These are phyloP conservation scores for Lachnellula subtilissima DNA, from an alignment of 2,329 filamentous ascomycete genomes.

Conservation along the genomic window DNA sequence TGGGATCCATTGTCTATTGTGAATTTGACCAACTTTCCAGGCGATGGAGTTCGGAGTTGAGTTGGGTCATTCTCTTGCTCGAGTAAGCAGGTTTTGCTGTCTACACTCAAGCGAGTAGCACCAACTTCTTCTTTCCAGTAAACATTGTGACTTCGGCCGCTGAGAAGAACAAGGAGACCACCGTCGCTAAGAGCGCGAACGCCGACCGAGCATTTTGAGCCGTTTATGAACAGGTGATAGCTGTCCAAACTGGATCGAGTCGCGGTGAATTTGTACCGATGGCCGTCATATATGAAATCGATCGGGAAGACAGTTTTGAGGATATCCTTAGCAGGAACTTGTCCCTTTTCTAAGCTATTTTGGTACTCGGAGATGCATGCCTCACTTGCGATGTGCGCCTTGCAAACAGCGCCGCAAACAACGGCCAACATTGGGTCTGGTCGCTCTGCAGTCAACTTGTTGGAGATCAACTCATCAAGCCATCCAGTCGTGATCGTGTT, in stretches of 20 bases:
- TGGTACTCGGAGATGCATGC: constrained; percentile 82
- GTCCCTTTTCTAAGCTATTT: constrained; percentile 87
- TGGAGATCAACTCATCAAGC: constrained; percentile 97
- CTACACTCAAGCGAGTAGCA: constrained; percentile 89
- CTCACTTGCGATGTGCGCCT: constrained; percentile 93
- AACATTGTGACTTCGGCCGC: constrained; percentile 91
- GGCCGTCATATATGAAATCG: constrained; percentile 97
- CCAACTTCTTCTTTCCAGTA: constrained; percentile 99
- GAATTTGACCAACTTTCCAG: constrained; percentile 97
- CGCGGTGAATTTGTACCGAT: constrained; percentile 95
- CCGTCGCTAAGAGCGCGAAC: constrained; percentile 91
- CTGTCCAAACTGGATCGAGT: constrained; percentile 88
- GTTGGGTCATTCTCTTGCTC: constrained; percentile 99
- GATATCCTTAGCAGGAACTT: constrained; percentile 93
- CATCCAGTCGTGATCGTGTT: constrained; percentile 99
- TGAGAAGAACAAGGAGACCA: constrained; percentile 83
- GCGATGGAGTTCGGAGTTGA: constrained; percentile 88
- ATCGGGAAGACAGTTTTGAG: constrained; percentile 96
- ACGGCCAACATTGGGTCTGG: constrained; percentile 93
- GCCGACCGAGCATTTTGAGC: constrained; percentile 90
- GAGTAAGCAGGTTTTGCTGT: constrained; percentile 95
- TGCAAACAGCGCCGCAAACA: constrained; percentile 89
- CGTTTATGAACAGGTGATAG: constrained; percentile 98
- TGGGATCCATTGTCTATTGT: constrained; percentile 93
- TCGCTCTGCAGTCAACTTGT: constrained; percentile 92